Base-by-base conservation (phyloP, 805 yeast genomes). In the Saccharomyces paradoxus region DNA sequence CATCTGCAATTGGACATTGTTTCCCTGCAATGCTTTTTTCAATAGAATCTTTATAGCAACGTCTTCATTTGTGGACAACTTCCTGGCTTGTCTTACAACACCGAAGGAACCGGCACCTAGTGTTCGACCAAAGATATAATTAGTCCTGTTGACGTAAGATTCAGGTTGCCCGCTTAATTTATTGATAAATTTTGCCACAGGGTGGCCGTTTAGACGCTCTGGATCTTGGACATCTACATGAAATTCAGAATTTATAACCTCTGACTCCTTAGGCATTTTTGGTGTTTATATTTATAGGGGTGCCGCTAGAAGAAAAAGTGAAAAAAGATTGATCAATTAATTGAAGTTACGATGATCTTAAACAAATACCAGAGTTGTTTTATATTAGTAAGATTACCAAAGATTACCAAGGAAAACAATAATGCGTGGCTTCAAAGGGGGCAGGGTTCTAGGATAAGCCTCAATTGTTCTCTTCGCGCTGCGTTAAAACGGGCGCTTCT, bases 71-170 rank as follows among this genome's bases (percentile, higher is more conserved):
- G 81, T 79, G 9, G 71, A 67, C 32, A 73, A 63, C 52, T 71
- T 66, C 41, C 81, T 74, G 1, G 97, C 98, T 58, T 81, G 79
- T 61, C 96, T 78, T 3, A 92, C 98, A 1, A 92, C 85, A 44
- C 99, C 98, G 71, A 89, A 94, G 0, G 96, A 82, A 4, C 99
- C 98, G 0, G 97, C 97, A 9, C 98, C 98, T 12, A 91, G 72
- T 0, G 96, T 89, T 56, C 81, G 81, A 12, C 91, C 92, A 68
- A 90, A 88, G 8, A 83, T 80, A 64, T 89, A 91, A 56, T 80
- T 76, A 50, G 77, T 69, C 71, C 89, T 89, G 63, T 87, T 80
- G 46, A 77, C 65, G 62, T 85, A 85, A 7, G 87, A 80, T 12
- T 74, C 77, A 0, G 95, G 96, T 68, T 88, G 94, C 5, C 91